phyloP scores from a whole-genome alignment of 345 rosid genomes.

The Cardiospermum halicacabum region DNA sequence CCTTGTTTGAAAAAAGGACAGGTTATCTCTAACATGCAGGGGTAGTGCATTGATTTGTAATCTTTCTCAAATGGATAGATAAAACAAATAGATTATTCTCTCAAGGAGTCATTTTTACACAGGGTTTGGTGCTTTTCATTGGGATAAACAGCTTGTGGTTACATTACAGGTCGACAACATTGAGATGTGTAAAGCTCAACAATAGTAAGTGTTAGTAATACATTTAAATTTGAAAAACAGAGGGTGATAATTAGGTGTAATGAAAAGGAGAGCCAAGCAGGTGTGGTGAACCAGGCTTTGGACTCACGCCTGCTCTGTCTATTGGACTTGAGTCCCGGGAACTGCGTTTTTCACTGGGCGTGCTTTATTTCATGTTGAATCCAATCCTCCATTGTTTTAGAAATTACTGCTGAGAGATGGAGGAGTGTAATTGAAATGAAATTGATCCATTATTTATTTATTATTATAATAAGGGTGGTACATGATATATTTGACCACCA shows the following conservation, averaged over 20 bases:
- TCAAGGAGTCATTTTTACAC: conserved; percentile 26
- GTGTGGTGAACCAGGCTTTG: conserved; percentile 41
- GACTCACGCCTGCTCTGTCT: conserved; percentile 40
- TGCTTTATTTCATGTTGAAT: too few species aligned
- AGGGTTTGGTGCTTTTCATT: conserved; percentile 34
- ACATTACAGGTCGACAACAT: conserved; percentile 42
- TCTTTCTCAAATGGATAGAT: neutral
- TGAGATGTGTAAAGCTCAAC: conserved; percentile 33
- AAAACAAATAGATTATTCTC: neutral
- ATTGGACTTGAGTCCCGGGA: conserved; percentile 35
- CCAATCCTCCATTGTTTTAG: too few species aligned
- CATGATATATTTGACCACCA: conserved; percentile 20
- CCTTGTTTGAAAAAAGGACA: conserved; percentile 32
- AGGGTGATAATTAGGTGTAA: neutral
- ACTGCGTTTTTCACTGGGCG: conserved; percentile 25
- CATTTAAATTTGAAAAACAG: neutral
- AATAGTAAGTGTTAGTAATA: neutral
- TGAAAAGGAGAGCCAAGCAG: conserved; percentile 15
- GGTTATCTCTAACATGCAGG: neutral
- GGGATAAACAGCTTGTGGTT: conserved; percentile 31
- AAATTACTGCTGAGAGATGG: too few species aligned
- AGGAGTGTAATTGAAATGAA: too few species aligned
- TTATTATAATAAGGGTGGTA: too few species aligned
- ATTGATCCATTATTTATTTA: too few species aligned
- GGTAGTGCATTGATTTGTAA: conserved; percentile 4